Evolutionary conservation across 2,329 filamentous ascomycete genomes (phyloP).

Genomic region (Cercospora sojina): DNA sequence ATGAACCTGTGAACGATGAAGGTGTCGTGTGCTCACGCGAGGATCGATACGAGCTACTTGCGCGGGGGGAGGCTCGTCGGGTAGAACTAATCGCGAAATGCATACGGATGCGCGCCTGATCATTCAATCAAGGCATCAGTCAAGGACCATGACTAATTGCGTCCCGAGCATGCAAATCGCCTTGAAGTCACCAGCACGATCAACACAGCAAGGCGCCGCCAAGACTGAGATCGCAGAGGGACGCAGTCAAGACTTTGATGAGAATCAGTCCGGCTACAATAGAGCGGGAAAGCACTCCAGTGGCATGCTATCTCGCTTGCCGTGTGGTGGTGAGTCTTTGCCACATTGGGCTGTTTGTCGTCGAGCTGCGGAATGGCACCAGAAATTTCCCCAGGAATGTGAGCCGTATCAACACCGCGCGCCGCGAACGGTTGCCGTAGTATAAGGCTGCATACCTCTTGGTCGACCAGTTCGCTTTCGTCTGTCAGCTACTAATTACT

Average conservation of each 20-base stretch:
- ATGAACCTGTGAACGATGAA: not conserved
- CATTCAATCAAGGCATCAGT: not conserved
- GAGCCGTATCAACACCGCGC: constrained; percentile 20
- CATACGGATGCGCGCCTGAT: not conserved
- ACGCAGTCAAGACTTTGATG: not conserved
- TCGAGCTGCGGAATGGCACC: constrained; percentile 15
- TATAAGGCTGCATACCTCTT: constrained; percentile 26
- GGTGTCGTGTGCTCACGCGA: not conserved
- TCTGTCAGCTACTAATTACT: constrained; percentile 24
- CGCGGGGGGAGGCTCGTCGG: not conserved
- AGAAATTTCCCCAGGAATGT: constrained; percentile 25
- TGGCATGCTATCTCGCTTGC: constrained; percentile 17
- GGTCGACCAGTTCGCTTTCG: constrained; percentile 21
- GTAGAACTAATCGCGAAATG: not conserved
- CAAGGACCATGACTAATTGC: not conserved
- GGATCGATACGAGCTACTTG: not conserved
- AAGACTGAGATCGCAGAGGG: not conserved
- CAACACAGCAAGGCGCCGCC: not conserved
- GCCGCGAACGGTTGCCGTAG: constrained; percentile 22
- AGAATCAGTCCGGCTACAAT: not conserved
- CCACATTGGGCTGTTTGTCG: constrained; percentile 17
- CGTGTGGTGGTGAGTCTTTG: constrained; percentile 6
- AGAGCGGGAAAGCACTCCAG: not conserved
- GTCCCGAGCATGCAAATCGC: not conserved
- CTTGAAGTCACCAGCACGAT: not conserved